Evolutionary conservation across 2,329 filamentous ascomycete genomes (phyloP).

Genomic region (Phoma sp.): DNA sequence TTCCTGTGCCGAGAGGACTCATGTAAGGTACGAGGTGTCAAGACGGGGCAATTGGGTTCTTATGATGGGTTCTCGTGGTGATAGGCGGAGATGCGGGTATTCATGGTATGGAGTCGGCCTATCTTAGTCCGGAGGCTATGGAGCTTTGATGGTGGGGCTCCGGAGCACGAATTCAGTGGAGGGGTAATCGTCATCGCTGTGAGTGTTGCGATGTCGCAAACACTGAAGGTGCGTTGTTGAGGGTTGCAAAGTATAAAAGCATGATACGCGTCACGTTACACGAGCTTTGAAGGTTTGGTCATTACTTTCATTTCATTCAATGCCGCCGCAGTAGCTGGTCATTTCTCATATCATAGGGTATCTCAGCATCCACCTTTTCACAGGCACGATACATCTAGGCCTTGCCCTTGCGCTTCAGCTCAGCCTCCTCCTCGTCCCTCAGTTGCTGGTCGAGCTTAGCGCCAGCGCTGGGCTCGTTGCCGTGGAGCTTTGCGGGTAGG

Average conservation of each 20-base stretch:
- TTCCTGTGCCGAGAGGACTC: conserved; percentile 14
- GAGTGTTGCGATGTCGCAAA: neutral
- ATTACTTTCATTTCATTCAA: conserved; percentile 16
- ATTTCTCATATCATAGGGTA: conserved; percentile 12
- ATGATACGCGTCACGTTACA: neutral
- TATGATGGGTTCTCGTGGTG: conserved; percentile 4
- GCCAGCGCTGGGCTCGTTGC: conserved; percentile 75
- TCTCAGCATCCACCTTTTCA: conserved; percentile 15
- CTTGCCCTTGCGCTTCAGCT: conserved; percentile 67
- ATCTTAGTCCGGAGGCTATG: conserved; percentile 9
- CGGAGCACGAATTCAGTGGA: conserved; percentile 13
- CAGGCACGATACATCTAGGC: conserved; percentile 18
- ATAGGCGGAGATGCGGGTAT: conserved; percentile 6
- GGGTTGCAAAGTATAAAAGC: no score
- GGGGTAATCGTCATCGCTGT: conserved; percentile 5
- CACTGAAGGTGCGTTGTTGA: no score
- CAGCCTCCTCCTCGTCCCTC: conserved; percentile 71
- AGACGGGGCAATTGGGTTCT: conserved; percentile 7
- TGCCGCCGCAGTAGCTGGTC: conserved; percentile 18
- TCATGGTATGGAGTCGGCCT: neutral
- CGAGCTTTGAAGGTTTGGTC: neutral
- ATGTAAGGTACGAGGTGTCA: conserved; percentile 10
- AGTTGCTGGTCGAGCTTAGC: conserved; percentile 76
- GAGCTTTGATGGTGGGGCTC: conserved; percentile 9
- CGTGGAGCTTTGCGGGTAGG: conserved; percentile 66